Percentiles rank a stretch among this genome's conserved stretches.
Conservation (phyloP, 169 alveolate genomes). For the Cryptosporidium ubiquitum region DNA sequence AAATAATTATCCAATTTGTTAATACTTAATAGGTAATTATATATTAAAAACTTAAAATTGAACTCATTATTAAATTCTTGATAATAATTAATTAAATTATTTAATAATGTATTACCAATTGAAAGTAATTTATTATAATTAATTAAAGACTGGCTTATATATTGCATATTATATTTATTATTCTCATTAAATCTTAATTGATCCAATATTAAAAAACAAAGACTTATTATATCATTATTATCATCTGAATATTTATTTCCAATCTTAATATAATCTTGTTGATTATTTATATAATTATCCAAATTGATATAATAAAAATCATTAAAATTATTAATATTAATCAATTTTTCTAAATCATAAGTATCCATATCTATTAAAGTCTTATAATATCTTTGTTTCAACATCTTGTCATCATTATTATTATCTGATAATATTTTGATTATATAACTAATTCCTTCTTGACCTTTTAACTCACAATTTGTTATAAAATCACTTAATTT, state of each 20-base stretch:
- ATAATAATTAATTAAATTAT: not conserved
- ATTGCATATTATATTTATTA: not conserved
- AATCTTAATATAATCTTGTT: not conserved
- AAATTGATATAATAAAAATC: slow-evolving; percentile 21
- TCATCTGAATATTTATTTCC: not conserved
- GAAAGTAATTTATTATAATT: slow-evolving; percentile 30
- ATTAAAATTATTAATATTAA: not conserved
- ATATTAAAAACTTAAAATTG: not conserved
- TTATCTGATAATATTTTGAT: slow-evolving; percentile 27
- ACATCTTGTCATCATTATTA: slow-evolving; percentile 4
- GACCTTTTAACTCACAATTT: not conserved
- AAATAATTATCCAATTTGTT: not conserved
- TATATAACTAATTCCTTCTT: slow-evolving; percentile 15
- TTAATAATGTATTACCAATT: slow-evolving; percentile 28
- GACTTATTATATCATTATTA: not conserved
- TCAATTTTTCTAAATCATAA: not conserved
- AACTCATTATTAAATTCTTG: not conserved
- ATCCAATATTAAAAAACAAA: slow-evolving; percentile 29
- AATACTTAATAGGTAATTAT: not conserved
- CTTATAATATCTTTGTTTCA: slow-evolving; percentile 52
- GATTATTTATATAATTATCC: slow-evolving; percentile 2
- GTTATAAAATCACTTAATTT: not conserved
- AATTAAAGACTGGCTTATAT: slow-evolving; percentile 21
- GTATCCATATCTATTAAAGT: slow-evolving; percentile 26
- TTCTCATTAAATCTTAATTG: slow-evolving; percentile 12